phyloP scores from a whole-genome alignment of 2,329 filamentous ascomycete species.

The Cryphonectria nitschkei region DNA sequence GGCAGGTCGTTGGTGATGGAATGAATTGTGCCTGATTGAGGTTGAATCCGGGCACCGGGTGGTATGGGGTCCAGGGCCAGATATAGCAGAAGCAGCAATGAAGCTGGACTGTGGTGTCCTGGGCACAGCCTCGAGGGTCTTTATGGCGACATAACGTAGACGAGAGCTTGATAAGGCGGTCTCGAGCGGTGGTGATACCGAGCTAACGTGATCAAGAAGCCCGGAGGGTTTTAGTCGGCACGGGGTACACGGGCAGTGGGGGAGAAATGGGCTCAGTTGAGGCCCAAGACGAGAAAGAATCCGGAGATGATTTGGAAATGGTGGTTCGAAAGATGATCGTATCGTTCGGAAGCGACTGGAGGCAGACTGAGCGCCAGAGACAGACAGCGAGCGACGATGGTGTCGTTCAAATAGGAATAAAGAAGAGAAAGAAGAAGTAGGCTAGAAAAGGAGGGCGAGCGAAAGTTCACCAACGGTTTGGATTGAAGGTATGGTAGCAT shows the following conservation, averaged over 20 bases:
- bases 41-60: background rate
- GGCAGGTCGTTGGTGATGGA: background rate
- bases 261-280: background rate
- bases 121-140: background rate
- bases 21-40: background rate
- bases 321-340: constrained; percentile 7
- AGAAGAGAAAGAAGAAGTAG: background rate
- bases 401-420: constrained; percentile 9
- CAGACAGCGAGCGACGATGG: constrained; percentile 3
- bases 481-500: background rate
- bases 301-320: constrained; percentile 7
- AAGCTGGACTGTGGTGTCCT: background rate
- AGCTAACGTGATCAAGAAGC: constrained; percentile 1
- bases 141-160: constrained; percentile 4
- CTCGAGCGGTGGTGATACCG: background rate
- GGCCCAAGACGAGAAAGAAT: background rate
- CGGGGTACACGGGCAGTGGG: background rate
- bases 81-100: background rate
- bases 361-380: constrained; percentile 12
- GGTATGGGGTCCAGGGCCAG: background rate
- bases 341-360: constrained; percentile 23
- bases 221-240: too few relatives aligned
- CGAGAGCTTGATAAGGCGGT: background rate
- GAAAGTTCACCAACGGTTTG: background rate
- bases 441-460: background rate